Percentiles rank a stretch among this genome's conserved stretches.
phyloP scores from a whole-genome alignment of 768 basidiomycete species.

The Fomitopsis serialis region DNA sequence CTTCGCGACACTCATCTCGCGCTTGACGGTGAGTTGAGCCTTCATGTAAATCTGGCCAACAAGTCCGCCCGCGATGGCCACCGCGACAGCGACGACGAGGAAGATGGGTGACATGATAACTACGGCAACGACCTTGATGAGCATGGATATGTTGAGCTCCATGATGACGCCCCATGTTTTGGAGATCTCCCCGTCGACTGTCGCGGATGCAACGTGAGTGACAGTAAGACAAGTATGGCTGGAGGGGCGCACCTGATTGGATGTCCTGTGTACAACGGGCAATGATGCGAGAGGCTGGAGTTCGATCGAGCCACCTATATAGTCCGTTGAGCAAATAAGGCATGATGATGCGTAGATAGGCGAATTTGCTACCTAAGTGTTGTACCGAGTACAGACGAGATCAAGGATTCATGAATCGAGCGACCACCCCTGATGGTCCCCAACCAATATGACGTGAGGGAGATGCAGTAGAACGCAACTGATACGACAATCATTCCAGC shows the following conservation, averaged over 20 bases:
- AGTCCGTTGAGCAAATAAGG: no score
- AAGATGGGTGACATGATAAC: conserved; percentile 35
- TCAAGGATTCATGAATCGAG: conserved; percentile 44
- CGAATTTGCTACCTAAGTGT: conserved; percentile 44
- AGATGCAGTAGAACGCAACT: conserved; percentile 27
- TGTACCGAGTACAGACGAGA: conserved; percentile 50
- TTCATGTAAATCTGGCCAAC: conserved; percentile 47
- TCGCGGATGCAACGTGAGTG: not conserved
- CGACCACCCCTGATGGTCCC: conserved; percentile 51
- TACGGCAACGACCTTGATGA: conserved; percentile 33
- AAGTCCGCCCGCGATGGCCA: conserved; percentile 31
- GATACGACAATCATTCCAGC: conserved; percentile 30
- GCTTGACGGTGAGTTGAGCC: conserved; percentile 51
- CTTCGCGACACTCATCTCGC: conserved; percentile 44
- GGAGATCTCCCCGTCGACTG: conserved; percentile 29
- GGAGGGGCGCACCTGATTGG: conserved; percentile 3
- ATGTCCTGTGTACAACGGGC: conserved; percentile 16
- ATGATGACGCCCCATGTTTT: conserved; percentile 17
- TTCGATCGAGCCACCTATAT: conserved; percentile 40
- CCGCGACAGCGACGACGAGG: conserved; percentile 29
- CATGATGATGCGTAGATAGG: not conserved
- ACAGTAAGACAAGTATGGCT: not conserved
- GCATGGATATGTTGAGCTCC: conserved; percentile 24
- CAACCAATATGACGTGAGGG: conserved; percentile 34
- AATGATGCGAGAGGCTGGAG: conserved; percentile 45